Evolutionary conservation across 352 stramenopile species (phyloP), one percentile per base, ranked within the genome.

Genomic region (Aphanomyces euteiches): DNA sequence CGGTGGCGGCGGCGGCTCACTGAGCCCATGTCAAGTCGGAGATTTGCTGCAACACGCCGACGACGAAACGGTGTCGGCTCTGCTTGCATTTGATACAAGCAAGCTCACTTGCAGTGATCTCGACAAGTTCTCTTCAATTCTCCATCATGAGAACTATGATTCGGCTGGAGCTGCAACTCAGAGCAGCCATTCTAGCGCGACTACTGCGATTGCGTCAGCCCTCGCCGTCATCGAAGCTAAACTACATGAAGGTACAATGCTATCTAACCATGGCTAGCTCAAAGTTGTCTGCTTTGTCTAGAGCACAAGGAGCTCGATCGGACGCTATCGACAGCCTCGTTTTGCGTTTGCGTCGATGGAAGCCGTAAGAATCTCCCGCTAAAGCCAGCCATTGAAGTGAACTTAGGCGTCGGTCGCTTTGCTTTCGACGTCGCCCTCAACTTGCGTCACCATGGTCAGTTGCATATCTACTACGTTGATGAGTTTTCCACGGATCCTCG

Each of bases 331-430:
- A 67, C 59, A 7, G 56, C 59, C 12, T 56, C n/a, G 17, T 67
- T 67, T 50, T 67, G 59, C 59, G 38, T 67, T 37, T 67, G 28
- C 28, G 59, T 67, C 40, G 59, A 67, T 19, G 59, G 59, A 37
- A 67, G 59, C 21, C 59, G 59, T 67, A 50, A 41, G 59, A 39
- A 45, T 19, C 15, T 12, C 3, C 37, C 3, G 13, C 34, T 19
- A 2, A 34, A 5, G 4, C 41, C 7, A 19, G 39, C 34, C 4
- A n/a, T 6, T 17, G 15, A 50, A 48, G 7, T 50, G 12, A 66
- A 38, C 36, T 3, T 56, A 67, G 59, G 59, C 10, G 43, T 50
- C 7, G 59, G 41, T 4, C 59, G 59, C 7, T 28, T 56, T 10
- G 59, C 59, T n/a, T 67, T 41, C 41, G 41, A 54, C 40, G 59